A percentile compares a stretch with the other conserved stretches of the same genome.
Evolutionary conservation across 169 alveolate species (phyloP).

Genomic region (Cryptosporidium bovis): DNA sequence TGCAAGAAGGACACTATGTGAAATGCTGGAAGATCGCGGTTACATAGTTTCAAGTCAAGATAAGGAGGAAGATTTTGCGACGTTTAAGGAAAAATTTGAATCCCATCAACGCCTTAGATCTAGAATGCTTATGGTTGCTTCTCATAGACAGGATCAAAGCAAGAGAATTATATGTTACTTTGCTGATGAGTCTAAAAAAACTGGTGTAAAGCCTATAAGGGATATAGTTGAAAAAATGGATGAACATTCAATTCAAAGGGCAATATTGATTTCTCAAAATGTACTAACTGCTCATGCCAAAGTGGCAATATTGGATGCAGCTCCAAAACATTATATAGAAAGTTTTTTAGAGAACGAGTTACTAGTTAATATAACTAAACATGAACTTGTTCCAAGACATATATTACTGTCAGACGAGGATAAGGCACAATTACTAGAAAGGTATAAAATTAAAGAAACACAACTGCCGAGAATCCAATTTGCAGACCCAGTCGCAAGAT

Average conservation of each 20-base stretch:
- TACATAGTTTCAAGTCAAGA: conserved; percentile 87
- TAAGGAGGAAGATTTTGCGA: conserved; percentile 84
- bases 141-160: conserved; percentile 85
- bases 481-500: conserved; percentile 97
- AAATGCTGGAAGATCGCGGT: conserved; percentile 93
- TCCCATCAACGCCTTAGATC: conserved; percentile 82
- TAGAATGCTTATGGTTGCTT: conserved; percentile 86
- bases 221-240: conserved; percentile 94
- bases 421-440: conserved; percentile 89
- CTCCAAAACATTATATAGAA: conserved; percentile 91
- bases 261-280: conserved; percentile 91
- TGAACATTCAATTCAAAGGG: conserved; percentile 90
- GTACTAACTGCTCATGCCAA: conserved; percentile 92
- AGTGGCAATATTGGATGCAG: conserved; percentile 92
- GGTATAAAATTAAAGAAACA: conserved; percentile 93
- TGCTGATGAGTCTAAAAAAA: conserved; percentile 91
- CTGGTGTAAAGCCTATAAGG: conserved; percentile 94
- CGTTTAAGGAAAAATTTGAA: conserved; percentile 86
- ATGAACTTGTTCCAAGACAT: conserved; percentile 97
- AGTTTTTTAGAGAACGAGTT: conserved; percentile 90
- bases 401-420: conserved; percentile 93
- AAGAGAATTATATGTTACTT: conserved; percentile 88
- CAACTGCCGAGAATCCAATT: conserved; percentile 95
- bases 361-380: conserved; percentile 95
- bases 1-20: conserved; percentile 90